phyloP scores from a whole-genome alignment of 164 flowering plant species.

The Liriodendron chinense region DNA sequence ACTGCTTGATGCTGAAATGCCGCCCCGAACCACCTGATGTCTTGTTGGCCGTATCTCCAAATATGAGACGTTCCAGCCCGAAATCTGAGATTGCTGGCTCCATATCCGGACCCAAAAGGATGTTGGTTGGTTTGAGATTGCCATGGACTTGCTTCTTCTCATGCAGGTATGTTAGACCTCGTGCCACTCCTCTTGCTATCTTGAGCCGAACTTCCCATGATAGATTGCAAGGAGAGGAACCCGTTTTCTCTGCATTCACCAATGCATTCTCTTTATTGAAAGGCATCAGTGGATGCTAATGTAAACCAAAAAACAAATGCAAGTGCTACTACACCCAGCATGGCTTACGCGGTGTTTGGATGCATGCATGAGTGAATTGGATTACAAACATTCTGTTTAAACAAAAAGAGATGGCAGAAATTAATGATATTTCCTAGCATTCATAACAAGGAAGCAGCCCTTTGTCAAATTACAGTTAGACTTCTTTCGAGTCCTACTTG shows the following conservation, averaged over 20 bases:
- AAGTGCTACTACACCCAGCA: neutral
- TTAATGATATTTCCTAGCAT: neutral
- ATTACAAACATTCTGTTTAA: neutral
- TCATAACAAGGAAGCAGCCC: neutral
- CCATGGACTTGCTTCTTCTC: constrained; percentile 97
- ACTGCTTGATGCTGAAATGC: constrained; percentile 83
- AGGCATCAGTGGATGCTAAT: neutral
- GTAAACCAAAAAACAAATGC: neutral
- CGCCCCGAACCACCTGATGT: constrained; percentile 57
- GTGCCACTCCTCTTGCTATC: constrained; percentile 87
- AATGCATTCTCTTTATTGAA: neutral
- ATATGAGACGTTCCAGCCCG: constrained; percentile 69
- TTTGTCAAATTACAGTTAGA: neutral
- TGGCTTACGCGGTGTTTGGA: neutral
- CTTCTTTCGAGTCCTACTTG: neutral
- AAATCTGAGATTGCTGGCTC: constrained; percentile 89
- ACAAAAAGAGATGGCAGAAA: neutral
- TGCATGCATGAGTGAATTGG: neutral
- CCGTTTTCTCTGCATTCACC: constrained; percentile 56
- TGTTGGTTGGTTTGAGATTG: constrained; percentile 84
- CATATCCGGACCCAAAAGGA: constrained; percentile 70
- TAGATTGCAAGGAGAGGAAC: constrained; percentile 74
- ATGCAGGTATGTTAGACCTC: constrained; percentile 79
- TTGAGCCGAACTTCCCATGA: constrained; percentile 86
- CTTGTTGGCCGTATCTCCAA: constrained; percentile 49